Evolutionary conservation across 1,284 basidiomycete genomes (phyloP).

Genomic region (Pyrrhoderma noxium): DNA sequence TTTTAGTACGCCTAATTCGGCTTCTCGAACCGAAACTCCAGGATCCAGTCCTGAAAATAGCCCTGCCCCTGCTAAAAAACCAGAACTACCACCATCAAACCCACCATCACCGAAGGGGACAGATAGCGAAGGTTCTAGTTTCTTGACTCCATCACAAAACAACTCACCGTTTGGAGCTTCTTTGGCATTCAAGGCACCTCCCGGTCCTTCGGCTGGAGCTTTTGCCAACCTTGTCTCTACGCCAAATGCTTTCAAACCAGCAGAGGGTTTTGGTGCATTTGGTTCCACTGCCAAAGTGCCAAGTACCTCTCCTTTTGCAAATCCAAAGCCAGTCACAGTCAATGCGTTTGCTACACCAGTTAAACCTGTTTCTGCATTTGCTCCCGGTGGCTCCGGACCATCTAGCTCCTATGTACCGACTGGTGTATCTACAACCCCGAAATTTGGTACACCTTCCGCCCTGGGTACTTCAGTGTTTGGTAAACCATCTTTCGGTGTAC

Average conservation of each 20-base stretch:
- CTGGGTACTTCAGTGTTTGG: constrained; percentile 25
- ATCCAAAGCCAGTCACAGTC: constrained; percentile 32
- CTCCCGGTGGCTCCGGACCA: constrained; percentile 14
- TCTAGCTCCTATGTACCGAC: constrained; percentile 18
- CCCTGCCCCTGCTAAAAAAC: constrained; percentile 4
- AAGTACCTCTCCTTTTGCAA: constrained; percentile 48
- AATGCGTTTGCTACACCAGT: constrained; percentile 31
- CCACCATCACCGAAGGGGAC: constrained; percentile 4
- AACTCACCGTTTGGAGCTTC: constrained; percentile 9
- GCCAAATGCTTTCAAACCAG: constrained; percentile 32
- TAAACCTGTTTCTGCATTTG: constrained; percentile 21
- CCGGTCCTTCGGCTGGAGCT: constrained; percentile 24
- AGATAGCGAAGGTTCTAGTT: background rate
- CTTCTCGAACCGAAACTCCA: constrained; percentile 8
- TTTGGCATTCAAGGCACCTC: constrained; percentile 4
- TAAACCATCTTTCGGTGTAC: constrained; percentile 25
- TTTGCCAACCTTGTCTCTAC: constrained; percentile 32
- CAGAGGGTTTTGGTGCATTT: constrained; percentile 36
- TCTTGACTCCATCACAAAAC: background rate
- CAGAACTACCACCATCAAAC: background rate
- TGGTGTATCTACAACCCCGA: constrained; percentile 19
- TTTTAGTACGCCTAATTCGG: constrained; percentile 1
- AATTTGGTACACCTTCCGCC: constrained; percentile 21
- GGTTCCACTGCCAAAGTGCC: constrained; percentile 25
- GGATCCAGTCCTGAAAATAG: constrained; percentile 16